A percentile compares a stretch with the other conserved stretches of the same genome.
phyloP scores from a whole-genome alignment of 2,329 filamentous ascomycete species.

The Cladosporium sp. region DNA sequence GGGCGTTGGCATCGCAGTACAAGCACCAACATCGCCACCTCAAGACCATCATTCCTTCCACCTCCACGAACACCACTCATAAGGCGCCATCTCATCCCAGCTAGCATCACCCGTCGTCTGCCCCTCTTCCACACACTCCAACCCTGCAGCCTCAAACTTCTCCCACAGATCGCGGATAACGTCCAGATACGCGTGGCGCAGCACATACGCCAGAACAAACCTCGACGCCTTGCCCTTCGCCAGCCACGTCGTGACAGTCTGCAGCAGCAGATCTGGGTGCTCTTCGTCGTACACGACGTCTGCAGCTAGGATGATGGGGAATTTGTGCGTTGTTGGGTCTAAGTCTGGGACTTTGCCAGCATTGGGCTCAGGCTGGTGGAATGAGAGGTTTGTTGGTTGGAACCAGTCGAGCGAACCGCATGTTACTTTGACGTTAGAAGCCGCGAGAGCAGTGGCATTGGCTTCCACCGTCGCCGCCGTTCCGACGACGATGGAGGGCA shows the following conservation, averaged over 20 bases:
- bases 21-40: too few species aligned
- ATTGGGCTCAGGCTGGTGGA: conserved; percentile 1
- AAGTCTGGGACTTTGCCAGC: not conserved
- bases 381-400: conserved; percentile 20
- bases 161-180: conserved; percentile 40
- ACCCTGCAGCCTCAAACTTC: conserved; percentile 33
- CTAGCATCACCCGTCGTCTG: conserved; percentile 26
- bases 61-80: conserved; percentile 37
- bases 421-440: conserved; percentile 13
- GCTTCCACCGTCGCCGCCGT: conserved; percentile 32
- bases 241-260: conserved; percentile 36
- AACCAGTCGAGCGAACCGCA: conserved; percentile 38
- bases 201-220: conserved; percentile 37
- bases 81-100: conserved; percentile 36
- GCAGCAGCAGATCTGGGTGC: conserved; percentile 36
- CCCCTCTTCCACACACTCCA: conserved; percentile 34
- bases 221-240: conserved; percentile 25
- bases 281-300: conserved; percentile 41
- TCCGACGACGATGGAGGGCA: conserved; percentile 31
- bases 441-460: conserved; percentile 22
- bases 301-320: conserved; percentile 38
- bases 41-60: conserved; percentile 30
- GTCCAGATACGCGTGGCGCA: conserved; percentile 41
- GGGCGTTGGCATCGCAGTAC: too few species aligned
- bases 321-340: conserved; percentile 18